These are phyloP conservation scores for Pichiaceae sp. DNA, from an alignment of 1,139 yeast species.

Conservation along the genomic window DNA sequence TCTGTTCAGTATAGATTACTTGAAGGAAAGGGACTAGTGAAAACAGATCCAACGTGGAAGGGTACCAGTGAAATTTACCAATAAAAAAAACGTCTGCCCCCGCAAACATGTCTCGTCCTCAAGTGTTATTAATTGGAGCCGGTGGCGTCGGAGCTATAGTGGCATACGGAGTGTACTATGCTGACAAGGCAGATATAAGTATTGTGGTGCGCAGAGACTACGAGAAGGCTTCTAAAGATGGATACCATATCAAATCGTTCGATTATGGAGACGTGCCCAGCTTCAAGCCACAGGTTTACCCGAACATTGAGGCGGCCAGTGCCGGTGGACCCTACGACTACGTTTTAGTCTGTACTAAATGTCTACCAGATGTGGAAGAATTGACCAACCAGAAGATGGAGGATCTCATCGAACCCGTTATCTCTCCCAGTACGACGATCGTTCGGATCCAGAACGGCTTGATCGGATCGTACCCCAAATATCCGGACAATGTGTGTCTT, in stretches of 20 bases:
- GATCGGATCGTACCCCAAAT: slow-evolving; percentile 41
- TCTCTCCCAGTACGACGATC: slow-evolving; percentile 29
- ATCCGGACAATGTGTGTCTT: slow-evolving; percentile 36
- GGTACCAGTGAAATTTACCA: neutral
- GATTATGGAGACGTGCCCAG: slow-evolving; percentile 40
- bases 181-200: slow-evolving; percentile 33
- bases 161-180: slow-evolving; percentile 39
- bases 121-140: slow-evolving; percentile 36
- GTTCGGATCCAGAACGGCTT: slow-evolving; percentile 51
- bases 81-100: neutral
- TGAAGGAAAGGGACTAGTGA: slow-evolving; percentile 30
- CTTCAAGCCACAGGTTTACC: slow-evolving; percentile 46
- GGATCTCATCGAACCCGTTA: slow-evolving; percentile 39
- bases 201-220: slow-evolving; percentile 49
- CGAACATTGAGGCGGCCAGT: slow-evolving; percentile 34
- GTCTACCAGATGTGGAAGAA: slow-evolving; percentile 46
- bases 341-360: slow-evolving; percentile 43
- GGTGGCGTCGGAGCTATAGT: slow-evolving; percentile 58
- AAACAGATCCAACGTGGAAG: neutral
- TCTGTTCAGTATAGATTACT: slow-evolving; percentile 35
- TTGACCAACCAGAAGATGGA: slow-evolving; percentile 35
- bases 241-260: slow-evolving; percentile 40
- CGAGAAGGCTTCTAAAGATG: slow-evolving; percentile 32
- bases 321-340: slow-evolving; percentile 34
- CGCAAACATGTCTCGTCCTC: too few species aligned